Percentiles rank a stretch among this genome's conserved stretches.
Evolutionary conservation across 768 basidiomycete genomes (phyloP).

Genomic region (Mycena rosella): DNA sequence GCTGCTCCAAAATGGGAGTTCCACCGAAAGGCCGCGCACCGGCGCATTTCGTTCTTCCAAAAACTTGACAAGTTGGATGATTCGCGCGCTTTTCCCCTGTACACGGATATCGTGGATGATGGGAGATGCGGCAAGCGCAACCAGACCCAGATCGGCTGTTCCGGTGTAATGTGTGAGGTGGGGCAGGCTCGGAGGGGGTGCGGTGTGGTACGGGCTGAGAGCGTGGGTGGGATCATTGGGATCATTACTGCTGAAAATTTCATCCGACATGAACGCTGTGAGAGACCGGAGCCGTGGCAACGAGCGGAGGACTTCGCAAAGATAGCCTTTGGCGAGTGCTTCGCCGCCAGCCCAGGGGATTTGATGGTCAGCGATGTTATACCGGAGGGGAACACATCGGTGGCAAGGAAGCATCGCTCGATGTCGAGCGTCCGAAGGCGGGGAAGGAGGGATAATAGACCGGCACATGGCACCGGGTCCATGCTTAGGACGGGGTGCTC

Average conservation of each 20-base stretch:
- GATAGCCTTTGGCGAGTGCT: not conserved
- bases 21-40: too few relatives aligned
- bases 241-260: too few relatives aligned
- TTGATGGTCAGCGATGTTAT: not conserved
- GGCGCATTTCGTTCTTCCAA: too few relatives aligned
- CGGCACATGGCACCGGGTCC: not conserved
- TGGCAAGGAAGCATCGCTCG: not conserved
- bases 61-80: not conserved
- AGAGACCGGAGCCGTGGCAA: not conserved
- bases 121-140: not conserved
- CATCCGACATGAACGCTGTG: not conserved
- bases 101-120: not conserved
- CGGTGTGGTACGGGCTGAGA: not conserved
- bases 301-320: not conserved
- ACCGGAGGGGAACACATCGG: not conserved
- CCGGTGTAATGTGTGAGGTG: not conserved
- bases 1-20: too few relatives aligned
- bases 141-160: not conserved
- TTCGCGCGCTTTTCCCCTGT: not conserved
- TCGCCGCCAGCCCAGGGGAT: not conserved
- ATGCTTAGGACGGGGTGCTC: not conserved
- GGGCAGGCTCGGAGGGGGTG: not conserved
- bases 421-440: not conserved
- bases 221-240: too few relatives aligned
- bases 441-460: not conserved